Evolutionary conservation across 805 yeast species (phyloP), one percentile per base, ranked within the genome.

Genomic region (Metschnikowia aberdeeniae): DNA sequence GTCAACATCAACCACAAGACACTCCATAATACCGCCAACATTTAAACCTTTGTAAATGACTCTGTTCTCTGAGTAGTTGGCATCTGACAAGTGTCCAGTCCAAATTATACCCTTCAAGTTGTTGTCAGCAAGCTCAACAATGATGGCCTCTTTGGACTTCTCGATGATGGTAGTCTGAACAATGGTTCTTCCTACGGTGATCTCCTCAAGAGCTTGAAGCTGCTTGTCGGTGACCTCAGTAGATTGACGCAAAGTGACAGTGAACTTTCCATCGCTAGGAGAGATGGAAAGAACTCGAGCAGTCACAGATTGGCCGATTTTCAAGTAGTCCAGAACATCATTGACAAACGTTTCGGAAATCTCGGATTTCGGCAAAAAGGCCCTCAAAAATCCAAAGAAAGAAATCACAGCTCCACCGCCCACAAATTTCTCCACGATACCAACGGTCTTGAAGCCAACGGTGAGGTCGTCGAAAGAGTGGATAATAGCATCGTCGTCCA

Each of bases 321-420:
- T 81, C 55, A 92, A 75, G 63, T 84, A 85, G 53, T 89, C 92
- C 53, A 77, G 79, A 14, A 96, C 89, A 44, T 80, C 78, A 42
- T 73, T 75, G 33, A 90, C 93, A 61, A 78, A 87, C 1, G 96
- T 81, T 66, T 93, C 98, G 43, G 95, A 84, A 57, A 93, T 86
- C 68, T 93, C 98, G 44, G 83, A 72, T 52, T 82, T 80, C 27
- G 99, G 98, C 49, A 93, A 70, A 61, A 80, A 90, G 0, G 89
- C 99, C 53, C 75, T 78, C 35, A 87, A 63, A 43, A 75, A 73
- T 44, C 93, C 95, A 58, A 88, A 90, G 59, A 93, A 89, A 12
- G 89, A 78, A 6, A 93, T 81, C 36, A 89, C 68, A 38, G 87
- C 95, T 57, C 99, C 99, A 46, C 76, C 73, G 46, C 83, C 81